Conservation (phyloP, 352 stramenopile genomes). For the Aphanomyces stellatus region DNA sequence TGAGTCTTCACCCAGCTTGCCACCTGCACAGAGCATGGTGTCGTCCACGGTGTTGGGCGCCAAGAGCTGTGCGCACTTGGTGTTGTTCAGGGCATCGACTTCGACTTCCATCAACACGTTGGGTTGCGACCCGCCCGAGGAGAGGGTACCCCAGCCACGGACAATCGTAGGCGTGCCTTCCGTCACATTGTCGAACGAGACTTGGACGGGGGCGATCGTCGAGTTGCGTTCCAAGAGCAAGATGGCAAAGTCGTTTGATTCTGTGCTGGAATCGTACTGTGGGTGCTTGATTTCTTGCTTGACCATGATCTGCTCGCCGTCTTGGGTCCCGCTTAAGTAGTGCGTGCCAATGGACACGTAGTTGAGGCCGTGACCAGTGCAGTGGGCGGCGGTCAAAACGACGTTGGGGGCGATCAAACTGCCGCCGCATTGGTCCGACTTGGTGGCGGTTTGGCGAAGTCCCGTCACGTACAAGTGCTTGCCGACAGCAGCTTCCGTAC, state of each 20-base stretch:
- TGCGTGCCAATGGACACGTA: not conserved
- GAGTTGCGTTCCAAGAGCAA: constrained; percentile 35
- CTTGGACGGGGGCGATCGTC: constrained; percentile 28
- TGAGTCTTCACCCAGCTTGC: constrained; percentile 18
- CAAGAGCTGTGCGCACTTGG: constrained; percentile 25
- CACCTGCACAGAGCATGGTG: constrained; percentile 49
- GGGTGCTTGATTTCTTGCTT: constrained; percentile 33
- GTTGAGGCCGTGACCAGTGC: constrained; percentile 16
- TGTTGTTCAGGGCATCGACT: constrained; percentile 37
- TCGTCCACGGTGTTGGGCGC: constrained; percentile 25
- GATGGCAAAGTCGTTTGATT: constrained; percentile 49
- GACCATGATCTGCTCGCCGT: constrained; percentile 2
- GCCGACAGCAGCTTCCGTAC: constrained; percentile 11
- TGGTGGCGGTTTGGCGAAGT: constrained; percentile 19
- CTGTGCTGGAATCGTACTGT: constrained; percentile 30
- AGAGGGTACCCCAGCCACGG: constrained; percentile 19
- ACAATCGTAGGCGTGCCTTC: constrained; percentile 38
- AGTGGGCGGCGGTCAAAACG: constrained; percentile 34
- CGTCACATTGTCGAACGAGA: constrained; percentile 29
- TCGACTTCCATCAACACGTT: too few species aligned
- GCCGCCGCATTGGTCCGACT: constrained; percentile 29
- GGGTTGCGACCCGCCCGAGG: constrained; percentile 21
- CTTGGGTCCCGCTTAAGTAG: not conserved
- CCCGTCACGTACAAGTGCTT: constrained; percentile 26
- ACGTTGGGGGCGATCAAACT: constrained; percentile 29